Base-by-base conservation (phyloP, 1,284 basidiomycete species). In the Cronartium quercuum region DNA sequence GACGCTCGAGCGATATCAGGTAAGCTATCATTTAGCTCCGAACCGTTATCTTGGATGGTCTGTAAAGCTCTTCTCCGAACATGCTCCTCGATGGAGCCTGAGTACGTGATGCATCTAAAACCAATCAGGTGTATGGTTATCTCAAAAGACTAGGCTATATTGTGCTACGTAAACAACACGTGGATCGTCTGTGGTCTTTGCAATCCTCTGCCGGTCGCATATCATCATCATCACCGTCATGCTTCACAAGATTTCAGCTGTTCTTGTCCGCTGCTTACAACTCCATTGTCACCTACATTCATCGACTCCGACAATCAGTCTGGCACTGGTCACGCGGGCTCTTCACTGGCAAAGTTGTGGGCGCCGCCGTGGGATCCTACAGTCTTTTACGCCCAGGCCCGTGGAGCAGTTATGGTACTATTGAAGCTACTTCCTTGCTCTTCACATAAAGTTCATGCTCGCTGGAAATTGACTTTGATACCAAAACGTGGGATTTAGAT, bases 101-200 rank as follows among this genome's bases (percentile, higher is more conserved):
- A 29, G 29, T 29, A 29, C 29, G 29, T 29, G 29, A 29, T 29
- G 29, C 12, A 51, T 51, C 24, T 51, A 21, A 29, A 24, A 18
- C 57, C 34, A 47, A 61, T 29, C 42, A 74, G 71, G 71, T 74
- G 6, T 74, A 74, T 67, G 63, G 62, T 41, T 74, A 74, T 62
- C 63, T 74, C 24, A 74, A 74, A 63, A 63, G 71, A 21, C 40
- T 74, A 29, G 71, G 71, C 37, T 74, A 74, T 42, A 67, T 74
- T 29, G 71, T 74, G 18, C 64, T 74, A 38, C 71, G 71, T 5
- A 74, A 74, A 35, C 64, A 74, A 66, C 71, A 66, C 35, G 71
- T 74, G 37, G 55, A 74, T 34, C 24, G 47, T 9, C 60, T 74
- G 38, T 74, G 71, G 71, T 55, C 38, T 40, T n/a, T 38, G 12